Evolutionary conservation across 169 alveolate genomes (phyloP).

Genomic region (Miamiensis avidus): DNA sequence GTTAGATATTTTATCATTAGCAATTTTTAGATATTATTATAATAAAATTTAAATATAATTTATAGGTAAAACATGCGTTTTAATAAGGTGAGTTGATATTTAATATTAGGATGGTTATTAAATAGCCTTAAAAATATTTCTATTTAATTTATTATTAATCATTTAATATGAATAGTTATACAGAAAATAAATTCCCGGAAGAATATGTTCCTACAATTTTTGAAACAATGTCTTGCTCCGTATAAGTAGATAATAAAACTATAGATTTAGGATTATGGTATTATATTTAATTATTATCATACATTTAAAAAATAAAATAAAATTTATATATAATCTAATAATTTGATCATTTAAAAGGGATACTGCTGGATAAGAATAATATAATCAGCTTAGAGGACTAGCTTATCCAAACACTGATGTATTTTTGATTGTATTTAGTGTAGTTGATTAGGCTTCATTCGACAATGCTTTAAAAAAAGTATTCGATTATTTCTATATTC

Average conservation of each 20-base stretch:
- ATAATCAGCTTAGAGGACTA: constrained; percentile 51
- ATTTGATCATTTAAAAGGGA: constrained; percentile 36
- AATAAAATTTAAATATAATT: background rate
- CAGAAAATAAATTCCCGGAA: constrained; percentile 46
- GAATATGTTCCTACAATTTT: constrained; percentile 60
- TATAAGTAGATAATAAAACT: constrained; percentile 32
- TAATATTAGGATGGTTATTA: background rate
- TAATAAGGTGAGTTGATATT: constrained; percentile 35
- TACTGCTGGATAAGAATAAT: constrained; percentile 71
- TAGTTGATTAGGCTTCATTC: constrained; percentile 50
- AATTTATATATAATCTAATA: background rate
- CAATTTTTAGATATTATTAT: too few relatives aligned
- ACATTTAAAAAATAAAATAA: too few relatives aligned
- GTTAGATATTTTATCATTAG: background rate
- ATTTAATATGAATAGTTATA: constrained; percentile 28
- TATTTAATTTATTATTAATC: background rate
- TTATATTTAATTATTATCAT: background rate
- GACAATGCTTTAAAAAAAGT: constrained; percentile 57
- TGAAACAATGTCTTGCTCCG: constrained; percentile 44
- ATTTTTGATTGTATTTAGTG: constrained; percentile 54
- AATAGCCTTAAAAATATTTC: background rate
- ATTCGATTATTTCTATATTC: background rate
- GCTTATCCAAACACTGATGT: constrained; percentile 59
- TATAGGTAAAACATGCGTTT: constrained; percentile 57
- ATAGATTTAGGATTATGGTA: constrained; percentile 61